Conservation (phyloP, 306 rosid genomes). For the Lathyrus tuberosus region DNA sequence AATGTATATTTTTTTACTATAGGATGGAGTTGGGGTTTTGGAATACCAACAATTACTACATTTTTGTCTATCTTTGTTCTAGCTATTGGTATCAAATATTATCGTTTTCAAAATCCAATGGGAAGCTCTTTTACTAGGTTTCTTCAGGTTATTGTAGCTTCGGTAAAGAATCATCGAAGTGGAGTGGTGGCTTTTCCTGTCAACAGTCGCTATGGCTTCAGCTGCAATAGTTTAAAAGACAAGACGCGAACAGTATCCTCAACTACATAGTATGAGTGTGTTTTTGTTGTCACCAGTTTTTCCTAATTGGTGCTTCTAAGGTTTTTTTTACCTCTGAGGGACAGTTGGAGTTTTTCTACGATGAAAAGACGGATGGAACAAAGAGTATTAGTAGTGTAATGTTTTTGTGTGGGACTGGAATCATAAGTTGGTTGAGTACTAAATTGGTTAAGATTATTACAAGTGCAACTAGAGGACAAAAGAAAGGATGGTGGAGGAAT, state of each 20-base stretch:
- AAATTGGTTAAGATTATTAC: constrained; percentile 48
- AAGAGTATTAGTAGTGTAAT: constrained; percentile 62
- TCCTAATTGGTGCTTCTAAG: constrained; percentile 60
- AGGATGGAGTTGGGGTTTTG: constrained; percentile 60
- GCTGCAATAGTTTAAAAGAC: constrained; percentile 57
- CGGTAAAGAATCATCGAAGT: constrained; percentile 52
- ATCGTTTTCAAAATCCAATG: constrained; percentile 59
- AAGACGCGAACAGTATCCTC: constrained; percentile 41
- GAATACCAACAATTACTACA: constrained; percentile 42
- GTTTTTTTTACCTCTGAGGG: constrained; percentile 74
- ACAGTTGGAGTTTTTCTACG: constrained; percentile 70
- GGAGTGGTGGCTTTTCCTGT: constrained; percentile 59
- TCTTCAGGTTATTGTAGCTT: constrained; percentile 50
- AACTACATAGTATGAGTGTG: constrained; percentile 44
- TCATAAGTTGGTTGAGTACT: constrained; percentile 62
- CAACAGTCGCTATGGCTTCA: constrained; percentile 49
- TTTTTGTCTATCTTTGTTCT: constrained; percentile 45
- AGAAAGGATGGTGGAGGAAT: constrained; percentile 54
- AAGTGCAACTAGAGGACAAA: constrained; percentile 44
- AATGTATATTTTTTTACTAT: too few species aligned
- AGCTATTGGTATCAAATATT: constrained; percentile 36
- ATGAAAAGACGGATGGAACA: constrained; percentile 68
- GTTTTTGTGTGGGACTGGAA: constrained; percentile 58
- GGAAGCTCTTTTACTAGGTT: constrained; percentile 69
- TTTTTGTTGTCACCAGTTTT: constrained; percentile 69